Conservation (phyloP, 441 rosid species). For the Populus hybrid region DNA sequence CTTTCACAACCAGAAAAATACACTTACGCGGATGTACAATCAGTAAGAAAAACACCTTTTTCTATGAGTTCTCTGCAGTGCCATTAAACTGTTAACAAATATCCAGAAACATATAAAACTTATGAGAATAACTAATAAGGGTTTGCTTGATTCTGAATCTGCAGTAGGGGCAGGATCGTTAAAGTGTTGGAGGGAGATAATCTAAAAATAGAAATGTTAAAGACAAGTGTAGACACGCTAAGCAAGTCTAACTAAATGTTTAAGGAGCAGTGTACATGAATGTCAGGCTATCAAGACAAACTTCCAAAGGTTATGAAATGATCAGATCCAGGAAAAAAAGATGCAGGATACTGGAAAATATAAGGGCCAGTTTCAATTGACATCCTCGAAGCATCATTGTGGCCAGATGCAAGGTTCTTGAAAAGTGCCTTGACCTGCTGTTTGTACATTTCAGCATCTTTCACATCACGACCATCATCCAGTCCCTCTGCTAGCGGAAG, state of each 20-base stretch:
- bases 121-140: neutral
- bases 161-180: neutral
- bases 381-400: conserved; percentile 95
- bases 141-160: neutral
- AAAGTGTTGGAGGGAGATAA: neutral
- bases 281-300: neutral
- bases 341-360: conserved; percentile 83
- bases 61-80: neutral
- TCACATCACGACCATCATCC: conserved; percentile 92
- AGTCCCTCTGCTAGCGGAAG: conserved; percentile 92
- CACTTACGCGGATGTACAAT: neutral
- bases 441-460: conserved; percentile 89
- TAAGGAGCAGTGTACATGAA: neutral
- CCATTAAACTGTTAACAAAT: neutral
- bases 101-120: neutral
- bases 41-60: neutral
- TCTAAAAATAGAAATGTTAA: neutral
- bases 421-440: conserved; percentile 95
- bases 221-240: neutral
- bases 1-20: neutral
- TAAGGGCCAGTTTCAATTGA: conserved; percentile 91
- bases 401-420: conserved; percentile 91
- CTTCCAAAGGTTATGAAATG: neutral
- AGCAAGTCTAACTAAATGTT: neutral
- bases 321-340: neutral